Percentiles rank a stretch among this genome's conserved stretches.
Conservation (phyloP, 768 basidiomycete species). For the Xerocomellus intermedius region DNA sequence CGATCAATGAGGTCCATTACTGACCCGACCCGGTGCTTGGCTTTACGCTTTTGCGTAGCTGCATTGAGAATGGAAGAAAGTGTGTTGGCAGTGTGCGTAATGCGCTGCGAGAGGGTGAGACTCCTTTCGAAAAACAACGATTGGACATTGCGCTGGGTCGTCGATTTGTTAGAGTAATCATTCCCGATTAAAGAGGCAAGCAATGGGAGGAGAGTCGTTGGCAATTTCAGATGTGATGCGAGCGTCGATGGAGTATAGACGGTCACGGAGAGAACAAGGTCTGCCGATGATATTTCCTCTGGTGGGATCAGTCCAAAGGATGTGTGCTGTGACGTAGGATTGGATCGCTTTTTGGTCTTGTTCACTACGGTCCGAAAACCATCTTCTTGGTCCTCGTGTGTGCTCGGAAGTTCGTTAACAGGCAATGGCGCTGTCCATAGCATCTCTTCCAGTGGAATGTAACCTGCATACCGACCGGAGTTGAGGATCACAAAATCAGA, state of each 20-base stretch:
- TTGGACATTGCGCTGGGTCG: constrained; percentile 50
- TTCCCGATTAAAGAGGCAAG: constrained; percentile 79
- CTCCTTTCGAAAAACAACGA: constrained; percentile 66
- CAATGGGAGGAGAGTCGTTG: constrained; percentile 70
- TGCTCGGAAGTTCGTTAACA: constrained; percentile 20
- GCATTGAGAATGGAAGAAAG: constrained; percentile 55
- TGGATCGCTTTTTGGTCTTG: constrained; percentile 51
- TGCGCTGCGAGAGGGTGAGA: constrained; percentile 58
- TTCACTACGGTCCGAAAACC: constrained; percentile 60
- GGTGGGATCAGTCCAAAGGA: constrained; percentile 54
- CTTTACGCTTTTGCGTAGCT: constrained; percentile 45
- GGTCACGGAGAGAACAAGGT: constrained; percentile 51
- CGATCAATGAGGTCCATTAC: constrained; percentile 78
- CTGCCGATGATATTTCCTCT: constrained; percentile 30
- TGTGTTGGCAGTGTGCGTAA: constrained; percentile 59
- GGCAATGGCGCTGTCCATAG: constrained; percentile 48
- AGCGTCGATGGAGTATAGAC: constrained; percentile 62
- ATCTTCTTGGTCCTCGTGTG: constrained; percentile 39
- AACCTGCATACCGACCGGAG: constrained; percentile 73
- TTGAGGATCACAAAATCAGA: constrained; percentile 83
- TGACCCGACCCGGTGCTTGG: constrained; percentile 56
- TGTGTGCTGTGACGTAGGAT: constrained; percentile 20
- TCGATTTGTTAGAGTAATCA: constrained; percentile 62
- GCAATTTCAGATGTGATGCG: constrained; percentile 64
- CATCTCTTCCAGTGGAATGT: constrained; percentile 75